Conservation (phyloP, 768 basidiomycete genomes). For the Hydnomerulius pinastri region DNA sequence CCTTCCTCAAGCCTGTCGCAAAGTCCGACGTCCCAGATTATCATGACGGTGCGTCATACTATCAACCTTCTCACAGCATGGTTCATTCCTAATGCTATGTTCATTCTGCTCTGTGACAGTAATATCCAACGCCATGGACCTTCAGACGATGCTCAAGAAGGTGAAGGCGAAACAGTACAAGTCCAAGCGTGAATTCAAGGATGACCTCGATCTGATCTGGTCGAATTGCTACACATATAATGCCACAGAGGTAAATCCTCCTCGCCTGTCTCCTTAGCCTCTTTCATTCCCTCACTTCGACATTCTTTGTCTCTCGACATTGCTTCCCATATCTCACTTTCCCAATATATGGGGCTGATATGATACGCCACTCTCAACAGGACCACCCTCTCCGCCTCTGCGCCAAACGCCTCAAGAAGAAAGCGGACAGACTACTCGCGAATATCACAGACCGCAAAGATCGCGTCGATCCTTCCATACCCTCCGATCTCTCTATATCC, state of each 20-base stretch:
- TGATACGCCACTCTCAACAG: constrained; percentile 38
- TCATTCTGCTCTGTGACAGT: constrained; percentile 49
- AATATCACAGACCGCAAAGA: constrained; percentile 90
- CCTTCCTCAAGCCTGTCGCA: constrained; percentile 92
- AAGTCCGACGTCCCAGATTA: constrained; percentile 93
- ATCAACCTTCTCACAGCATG: not conserved
- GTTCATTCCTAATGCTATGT: constrained; percentile 5
- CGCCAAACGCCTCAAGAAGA: constrained; percentile 77
- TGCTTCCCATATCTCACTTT: not conserved
- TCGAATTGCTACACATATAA: constrained; percentile 94
- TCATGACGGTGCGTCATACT: constrained; percentile 67
- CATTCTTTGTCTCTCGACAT: not conserved
- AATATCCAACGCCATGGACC: constrained; percentile 94
- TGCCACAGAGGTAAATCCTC: constrained; percentile 73
- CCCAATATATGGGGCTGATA: constrained; percentile 2
- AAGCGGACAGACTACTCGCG: constrained; percentile 83
- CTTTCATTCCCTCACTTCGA: not conserved
- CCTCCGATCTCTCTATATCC: constrained; percentile 42
- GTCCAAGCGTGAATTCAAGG: constrained; percentile 90
- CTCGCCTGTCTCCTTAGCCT: not conserved
- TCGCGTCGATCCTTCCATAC: constrained; percentile 69
- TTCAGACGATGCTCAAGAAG: constrained; percentile 90
- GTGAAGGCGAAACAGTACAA: constrained; percentile 92
- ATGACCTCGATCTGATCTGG: constrained; percentile 97
- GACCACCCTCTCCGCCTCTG: constrained; percentile 86